Base-by-base conservation (phyloP, 1,139 yeast species). In the Saccharomyces hybrid region DNA sequence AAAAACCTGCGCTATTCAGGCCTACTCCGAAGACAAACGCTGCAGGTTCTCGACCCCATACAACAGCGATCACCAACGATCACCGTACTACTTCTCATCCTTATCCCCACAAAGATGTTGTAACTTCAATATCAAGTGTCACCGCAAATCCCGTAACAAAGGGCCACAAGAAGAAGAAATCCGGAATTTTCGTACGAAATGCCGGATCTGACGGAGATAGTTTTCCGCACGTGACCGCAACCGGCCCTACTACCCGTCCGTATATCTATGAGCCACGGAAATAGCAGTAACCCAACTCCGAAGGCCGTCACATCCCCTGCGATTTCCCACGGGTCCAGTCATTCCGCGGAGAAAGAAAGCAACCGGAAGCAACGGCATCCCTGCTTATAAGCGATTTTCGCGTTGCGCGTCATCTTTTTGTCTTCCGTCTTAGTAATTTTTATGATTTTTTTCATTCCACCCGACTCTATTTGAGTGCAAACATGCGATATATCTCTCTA, bases 1-100 rank as follows among this genome's bases (percentile, higher is more conserved):
- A 58, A 50, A 58, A 56, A 41, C 56, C 59, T 5, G 51, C 57
- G 41, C 41, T 59, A 19, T 54, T 56, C 32, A 51, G 57, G 19
- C 47, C 55, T 31, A 53, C 57, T 1, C 46, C 49, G 23, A 48
- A 32, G 31, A 42, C 48, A 9, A 34, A 31, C 27, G 7, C 50
- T 32, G 46, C 34, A 25, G 25, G 9, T 5, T 19, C 26, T 9
- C 34, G 34, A 5, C 14, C 14, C 32, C 6, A 19, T 19, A 5
- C 41, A 28, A 16, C 49, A 28, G 5, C 51, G 51, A 41, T 23
- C 27, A 23, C 47, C 25, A 16, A 38, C n/a, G 44, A 38, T 38
- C 44, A 38, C 26, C 25, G 16, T n/a, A 32, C 16, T 13, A n/a
- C 5, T 32, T 7, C 38, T 5, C 38, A 32, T n/a, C 4, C 14